Evolutionary conservation across 2,329 filamentous ascomycete genomes (phyloP), one percentile per base, ranked within the genome.

Genomic region (Amphichorda felina): DNA sequence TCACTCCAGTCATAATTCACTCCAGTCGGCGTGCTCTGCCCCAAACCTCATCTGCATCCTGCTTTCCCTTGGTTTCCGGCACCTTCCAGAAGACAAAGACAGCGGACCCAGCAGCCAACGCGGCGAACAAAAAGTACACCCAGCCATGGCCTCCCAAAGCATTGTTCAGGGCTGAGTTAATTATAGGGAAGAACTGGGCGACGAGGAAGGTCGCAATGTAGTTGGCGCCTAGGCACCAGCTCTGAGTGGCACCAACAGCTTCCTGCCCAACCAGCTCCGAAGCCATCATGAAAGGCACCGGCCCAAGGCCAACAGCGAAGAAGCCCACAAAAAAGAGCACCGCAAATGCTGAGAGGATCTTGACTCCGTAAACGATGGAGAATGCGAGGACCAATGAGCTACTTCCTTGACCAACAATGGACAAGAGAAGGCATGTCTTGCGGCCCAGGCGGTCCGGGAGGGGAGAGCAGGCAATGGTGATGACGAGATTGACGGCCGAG

Each of bases 41-140:
- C 88, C 88, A 95, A n/a, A 94, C 87, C 52, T 94, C 88, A 49
- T 94, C 85, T 0, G 73, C 77, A 49, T 81, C 79, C 50, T 73
- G 77, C 68, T 85, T 94, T 3, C 85, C 88, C 49, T 78, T 85
- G 0, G 88, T 94, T 62, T 96, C 89, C 0, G 89, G 89, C 14
- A 96, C 84, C 32, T 65, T 74, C 60, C 67, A 72, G 8, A 65
- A 64, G 17, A 95, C 78, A 53, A 95, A 94, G 0, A 70, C 40
- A 1, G 75, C 80, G 37, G 81, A 82, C 2, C 81, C 47, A 1
- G 66, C 64, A 0, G 86, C 87, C 40, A 94, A 60, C 0, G 55
- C 79, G 0, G 86, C 78, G 56, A 98, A 98, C n/a, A 94, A 68
- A 53, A 91, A 94, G 53, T 94, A 98, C 0, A 91, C 82, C 63